These are phyloP conservation scores for Peziza echinospora DNA, from an alignment of 495 filamentous ascomycete genomes.

Conservation along the genomic window DNA sequence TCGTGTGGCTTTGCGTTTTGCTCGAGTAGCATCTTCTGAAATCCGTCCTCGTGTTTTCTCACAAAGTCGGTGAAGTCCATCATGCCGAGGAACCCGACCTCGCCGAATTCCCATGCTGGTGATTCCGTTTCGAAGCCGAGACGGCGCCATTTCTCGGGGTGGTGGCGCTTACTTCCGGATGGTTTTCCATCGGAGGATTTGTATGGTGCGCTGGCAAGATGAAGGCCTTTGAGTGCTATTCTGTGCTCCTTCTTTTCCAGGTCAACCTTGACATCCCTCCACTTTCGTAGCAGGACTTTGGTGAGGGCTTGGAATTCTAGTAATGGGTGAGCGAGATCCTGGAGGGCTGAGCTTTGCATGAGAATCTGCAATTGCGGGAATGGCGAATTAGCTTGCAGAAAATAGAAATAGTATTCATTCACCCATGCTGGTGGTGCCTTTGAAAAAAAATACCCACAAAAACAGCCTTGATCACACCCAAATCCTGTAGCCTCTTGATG, in stretches of 20 bases:
- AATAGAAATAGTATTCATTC: no score
- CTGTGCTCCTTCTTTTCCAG: conserved; percentile 75
- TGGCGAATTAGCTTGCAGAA: no score
- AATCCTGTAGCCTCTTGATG: conserved; percentile 76
- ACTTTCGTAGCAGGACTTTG: conserved; percentile 75
- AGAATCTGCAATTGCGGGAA: no score
- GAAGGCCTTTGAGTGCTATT: conserved; percentile 60
- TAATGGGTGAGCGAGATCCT: conserved; percentile 80
- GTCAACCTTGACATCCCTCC: conserved; percentile 68
- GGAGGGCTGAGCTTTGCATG: conserved; percentile 84
- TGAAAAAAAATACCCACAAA: conserved; percentile 26
- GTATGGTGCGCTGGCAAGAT: conserved; percentile 60
- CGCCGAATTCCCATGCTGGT: conserved; percentile 64
- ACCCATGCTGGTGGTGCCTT: no score
- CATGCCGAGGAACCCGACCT: conserved; percentile 78
- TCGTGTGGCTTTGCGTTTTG: conserved; percentile 51
- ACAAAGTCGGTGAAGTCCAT: conserved; percentile 95
- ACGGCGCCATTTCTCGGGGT: conserved; percentile 83
- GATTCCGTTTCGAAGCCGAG: conserved; percentile 83
- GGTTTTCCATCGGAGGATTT: conserved; percentile 19
- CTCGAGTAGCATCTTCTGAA: conserved; percentile 77
- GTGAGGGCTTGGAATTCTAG: conserved; percentile 86
- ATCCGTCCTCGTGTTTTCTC: conserved; percentile 69
- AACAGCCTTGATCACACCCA: conserved; percentile 81
- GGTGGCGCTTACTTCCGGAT: conserved; percentile 35